A percentile compares a stretch with the other conserved stretches of the same genome.
Evolutionary conservation across 345 rosid species (phyloP).

Genomic region (Syzygium aromaticum): DNA sequence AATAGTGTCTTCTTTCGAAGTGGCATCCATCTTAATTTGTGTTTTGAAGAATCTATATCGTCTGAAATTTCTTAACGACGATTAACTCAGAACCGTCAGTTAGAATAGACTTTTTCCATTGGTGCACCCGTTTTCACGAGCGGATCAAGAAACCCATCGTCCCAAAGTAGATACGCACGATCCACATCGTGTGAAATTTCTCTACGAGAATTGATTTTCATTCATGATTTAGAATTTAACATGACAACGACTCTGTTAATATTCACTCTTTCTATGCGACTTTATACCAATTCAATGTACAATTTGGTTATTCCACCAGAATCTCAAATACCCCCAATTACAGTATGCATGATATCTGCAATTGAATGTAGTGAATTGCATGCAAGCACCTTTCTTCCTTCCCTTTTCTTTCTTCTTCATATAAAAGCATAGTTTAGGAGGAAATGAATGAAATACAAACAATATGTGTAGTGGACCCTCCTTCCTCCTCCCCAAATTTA

Average conservation of each 20-base stretch:
- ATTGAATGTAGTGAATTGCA: neutral
- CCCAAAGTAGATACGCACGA: neutral
- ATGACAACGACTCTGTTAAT: neutral
- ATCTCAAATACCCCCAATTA: neutral
- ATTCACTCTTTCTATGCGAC: neutral
- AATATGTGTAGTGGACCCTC: neutral
- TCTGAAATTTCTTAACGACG: neutral
- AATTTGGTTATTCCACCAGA: neutral
- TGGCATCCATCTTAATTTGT: neutral
- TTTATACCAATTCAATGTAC: neutral
- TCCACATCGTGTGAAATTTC: neutral
- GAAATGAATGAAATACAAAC: neutral
- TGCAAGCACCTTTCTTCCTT: neutral
- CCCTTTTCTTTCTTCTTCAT: neutral
- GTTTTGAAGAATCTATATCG: neutral
- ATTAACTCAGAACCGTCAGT: neutral
- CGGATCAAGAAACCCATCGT: neutral
- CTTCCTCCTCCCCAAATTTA: neutral
- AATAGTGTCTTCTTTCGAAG: neutral
- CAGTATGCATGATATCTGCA: neutral
- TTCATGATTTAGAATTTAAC: neutral
- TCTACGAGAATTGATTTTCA: neutral
- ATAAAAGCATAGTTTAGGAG: neutral
- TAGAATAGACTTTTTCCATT: neutral
- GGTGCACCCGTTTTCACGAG: neutral